A percentile compares a stretch with the other conserved stretches of the same genome.
Conservation (phyloP, 495 filamentous ascomycete species). For the Penicillium pancosmium region DNA sequence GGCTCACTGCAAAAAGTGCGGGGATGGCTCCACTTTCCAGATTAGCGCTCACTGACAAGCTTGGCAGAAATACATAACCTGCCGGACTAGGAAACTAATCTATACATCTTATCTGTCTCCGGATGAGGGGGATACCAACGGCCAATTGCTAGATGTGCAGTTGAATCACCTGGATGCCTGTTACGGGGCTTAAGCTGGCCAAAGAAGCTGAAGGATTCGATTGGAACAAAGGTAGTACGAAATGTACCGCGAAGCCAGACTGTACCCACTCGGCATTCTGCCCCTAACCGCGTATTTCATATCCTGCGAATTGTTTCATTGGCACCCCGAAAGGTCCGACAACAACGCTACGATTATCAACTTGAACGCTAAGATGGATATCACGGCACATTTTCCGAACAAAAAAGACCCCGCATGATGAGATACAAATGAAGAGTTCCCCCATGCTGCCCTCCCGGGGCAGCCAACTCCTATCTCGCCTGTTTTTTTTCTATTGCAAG, state of each 20-base stretch:
- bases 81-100: slow-evolving; percentile 12
- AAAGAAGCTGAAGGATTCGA: no score
- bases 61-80: slow-evolving; percentile 9
- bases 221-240: no score
- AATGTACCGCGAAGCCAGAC: no score
- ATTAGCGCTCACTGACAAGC: slow-evolving; percentile 9
- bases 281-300: not conserved
- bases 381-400: not conserved
- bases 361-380: not conserved
- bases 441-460: no score
- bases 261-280: no score
- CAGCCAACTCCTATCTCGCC: no score
- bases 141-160: not conserved
- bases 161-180: not conserved
- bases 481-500: no score
- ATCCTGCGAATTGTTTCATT: not conserved
- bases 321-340: not conserved
- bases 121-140: not conserved
- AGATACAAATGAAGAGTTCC: not conserved
- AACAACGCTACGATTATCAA: not conserved
- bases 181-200: no score
- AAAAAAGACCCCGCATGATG: not conserved
- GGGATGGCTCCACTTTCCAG: slow-evolving; percentile 7
- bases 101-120: slow-evolving; percentile 2
- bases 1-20: slow-evolving; percentile 7